Base-by-base conservation (phyloP, 768 basidiomycete genomes). In the Royoungia palumana region DNA sequence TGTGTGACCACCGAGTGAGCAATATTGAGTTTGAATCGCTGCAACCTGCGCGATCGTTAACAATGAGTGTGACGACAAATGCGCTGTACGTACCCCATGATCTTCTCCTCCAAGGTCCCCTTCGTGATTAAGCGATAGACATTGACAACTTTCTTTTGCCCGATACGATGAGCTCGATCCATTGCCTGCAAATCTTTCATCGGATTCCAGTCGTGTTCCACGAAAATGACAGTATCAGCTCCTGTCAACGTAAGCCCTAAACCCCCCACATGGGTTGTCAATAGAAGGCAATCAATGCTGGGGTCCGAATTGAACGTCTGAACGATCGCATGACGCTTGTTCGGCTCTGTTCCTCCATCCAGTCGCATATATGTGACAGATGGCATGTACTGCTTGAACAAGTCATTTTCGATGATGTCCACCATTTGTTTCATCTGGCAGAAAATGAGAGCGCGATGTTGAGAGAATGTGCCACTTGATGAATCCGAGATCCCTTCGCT, bases 351-450 rank as follows among this genome's bases (percentile, higher is more conserved):
- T 41, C 81, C 75, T 34, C 96, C 96, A 65, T 99, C 96, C 27
- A 99, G 77, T 22, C 96, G 85, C 96, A 99, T 98, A 70, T 98
- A 99, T 1, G 93, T 94, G 36, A 99, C 89, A 0, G 89, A 85
- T 6, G 95, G 95, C 93, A 99, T 94, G 57, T 87, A 79, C 35
- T 78, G 73, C 59, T 85, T 87, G 79, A 99, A 97, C 8, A 99
- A 74, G 61, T 96, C 90, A 12, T 76, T 85, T 70, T 98, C 94
- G 59, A 99, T 94, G 64, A 98, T 87, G 66, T 99, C 91, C 42
- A 99, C 79, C 96, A 98, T 99, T 66, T 92, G 89, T 67, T 97
- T 96, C 82, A 97, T 91, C 72, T 99, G 96, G 61, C 95, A 98
- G 73, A 99, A 99, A 59, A 99, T 95, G 55, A 99, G 82, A 46